Percentiles rank a stretch among this genome's conserved stretches.
phyloP scores from a whole-genome alignment of 306 rosid species.

The Pterocarpus macrocarpus region DNA sequence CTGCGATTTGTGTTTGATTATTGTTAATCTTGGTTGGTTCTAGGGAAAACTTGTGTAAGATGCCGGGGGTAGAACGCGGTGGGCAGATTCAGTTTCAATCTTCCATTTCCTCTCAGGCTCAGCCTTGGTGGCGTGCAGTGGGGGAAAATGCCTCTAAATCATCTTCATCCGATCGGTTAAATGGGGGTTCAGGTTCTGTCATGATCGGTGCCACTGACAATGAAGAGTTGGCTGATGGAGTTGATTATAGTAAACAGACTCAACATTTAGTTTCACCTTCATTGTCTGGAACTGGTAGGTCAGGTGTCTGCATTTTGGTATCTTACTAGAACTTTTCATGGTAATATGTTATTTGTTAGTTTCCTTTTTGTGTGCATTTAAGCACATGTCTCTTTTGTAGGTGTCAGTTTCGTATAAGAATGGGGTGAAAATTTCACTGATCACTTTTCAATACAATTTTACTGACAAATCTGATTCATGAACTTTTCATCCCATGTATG shows the following conservation, averaged over 20 bases:
- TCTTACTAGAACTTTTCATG: background rate
- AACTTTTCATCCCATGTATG: no score
- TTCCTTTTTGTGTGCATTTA: no score
- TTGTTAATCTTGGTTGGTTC: slow-evolving; percentile 32
- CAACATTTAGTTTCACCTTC: slow-evolving; percentile 56
- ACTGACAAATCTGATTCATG: no score
- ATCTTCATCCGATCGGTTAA: slow-evolving; percentile 54
- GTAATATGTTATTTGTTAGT: no score
- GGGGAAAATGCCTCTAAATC: slow-evolving; percentile 57
- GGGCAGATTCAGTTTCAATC: slow-evolving; percentile 57
- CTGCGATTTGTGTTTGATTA: background rate
- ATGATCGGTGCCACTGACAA: slow-evolving; percentile 46
- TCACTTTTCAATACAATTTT: no score
- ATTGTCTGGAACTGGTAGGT: slow-evolving; percentile 53
- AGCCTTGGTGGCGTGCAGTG: slow-evolving; percentile 74
- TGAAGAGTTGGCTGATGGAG: slow-evolving; percentile 45
- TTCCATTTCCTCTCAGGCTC: slow-evolving; percentile 47
- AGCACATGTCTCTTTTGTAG: no score
- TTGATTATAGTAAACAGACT: slow-evolving; percentile 46
- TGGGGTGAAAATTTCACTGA: no score
- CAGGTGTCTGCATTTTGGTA: slow-evolving; percentile 41
- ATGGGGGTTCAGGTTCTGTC: slow-evolving; percentile 41
- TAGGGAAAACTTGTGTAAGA: slow-evolving; percentile 59
- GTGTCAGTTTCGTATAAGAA: no score
- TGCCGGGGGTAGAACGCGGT: slow-evolving; percentile 63